Base-by-base conservation (phyloP, 2,329 filamentous ascomycete species). In the Claviceps arundinis region DNA sequence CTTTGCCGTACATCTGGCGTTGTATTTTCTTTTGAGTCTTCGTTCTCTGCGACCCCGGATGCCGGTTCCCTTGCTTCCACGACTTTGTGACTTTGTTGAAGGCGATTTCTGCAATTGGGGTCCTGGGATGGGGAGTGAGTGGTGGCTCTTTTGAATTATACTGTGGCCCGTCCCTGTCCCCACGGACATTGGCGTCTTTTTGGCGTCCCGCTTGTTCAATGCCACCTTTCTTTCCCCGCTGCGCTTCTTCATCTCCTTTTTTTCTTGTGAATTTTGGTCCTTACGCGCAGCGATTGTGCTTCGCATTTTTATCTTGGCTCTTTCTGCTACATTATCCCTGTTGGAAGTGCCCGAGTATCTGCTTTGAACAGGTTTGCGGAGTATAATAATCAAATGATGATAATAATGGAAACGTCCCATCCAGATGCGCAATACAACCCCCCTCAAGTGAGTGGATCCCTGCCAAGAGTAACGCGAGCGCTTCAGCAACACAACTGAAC, bases 91-190 rank as follows among this genome's bases (percentile, higher is more conserved):
- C 48, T 22, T 45, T 50, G 37, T 47, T 41, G 37, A 51, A 34
- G 30, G 30, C 30, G 30, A 34, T 34, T 11, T 34, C 30, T 34
- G 9, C 30, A 11, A 34, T 34, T 48, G 45, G 46, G 34, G 45
- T 41, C 46, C 49, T 17, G 46, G 49, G 16, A 37, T 45, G 49
- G 50, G 47, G 52, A 41, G 40, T 49, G 46, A n/a, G 19, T 45
- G 49, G 52, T 51, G 52, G 45, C 45, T 49, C 42, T n/a, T 52
- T 50, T 50, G 52, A 34, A 54, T 51, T 51, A 42, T 34, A 34
- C 19, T 37, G 45, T 47, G 45, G 26, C 48, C 48, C 38, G 47
- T 46, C 52, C 48, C 48, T 51, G 49, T 19, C 48, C 30, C 30
- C 38, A 51, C 26, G 37, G 16, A 51, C 41, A 51, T 50, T 48